phyloP scores from a whole-genome alignment of 2,329 filamentous ascomycete species.

The Fusarium sp. region DNA sequence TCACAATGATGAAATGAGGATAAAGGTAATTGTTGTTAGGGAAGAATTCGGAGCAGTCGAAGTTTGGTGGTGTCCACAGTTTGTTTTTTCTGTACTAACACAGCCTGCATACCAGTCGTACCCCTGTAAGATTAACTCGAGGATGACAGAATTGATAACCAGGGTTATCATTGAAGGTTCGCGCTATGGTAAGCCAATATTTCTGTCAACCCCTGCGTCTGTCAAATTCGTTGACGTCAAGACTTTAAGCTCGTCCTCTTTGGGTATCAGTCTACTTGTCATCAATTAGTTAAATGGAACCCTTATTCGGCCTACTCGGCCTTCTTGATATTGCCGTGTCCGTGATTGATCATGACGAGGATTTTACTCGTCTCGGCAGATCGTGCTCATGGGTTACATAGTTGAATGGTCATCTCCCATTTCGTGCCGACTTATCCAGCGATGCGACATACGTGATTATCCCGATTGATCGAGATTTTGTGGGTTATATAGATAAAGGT shows the following conservation, averaged over 20 bases:
- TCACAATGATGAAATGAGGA: neutral
- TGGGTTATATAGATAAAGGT: constrained; percentile 3
- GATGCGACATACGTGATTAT: neutral
- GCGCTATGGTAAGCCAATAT: neutral
- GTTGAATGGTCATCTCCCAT: constrained; percentile 18
- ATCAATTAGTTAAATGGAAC: constrained; percentile 2
- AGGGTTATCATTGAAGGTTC: no score
- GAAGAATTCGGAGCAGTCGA: constrained; percentile 1
- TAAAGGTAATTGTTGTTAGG: neutral
- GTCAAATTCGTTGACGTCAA: constrained; percentile 39
- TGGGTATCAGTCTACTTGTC: constrained; percentile 29
- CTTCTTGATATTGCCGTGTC: constrained; percentile 10
- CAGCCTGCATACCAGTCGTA: constrained; percentile 6
- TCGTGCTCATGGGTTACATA: constrained; percentile 3
- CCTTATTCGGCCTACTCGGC: constrained; percentile 5
- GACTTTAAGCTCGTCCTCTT: constrained; percentile 24
- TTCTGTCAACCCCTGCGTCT: neutral
- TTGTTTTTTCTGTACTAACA: constrained; percentile 4
- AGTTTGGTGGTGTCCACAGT: constrained; percentile 11
- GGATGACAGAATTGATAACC: neutral
- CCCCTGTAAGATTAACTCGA: neutral
- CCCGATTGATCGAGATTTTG: neutral
- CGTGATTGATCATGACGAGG: constrained; percentile 3
- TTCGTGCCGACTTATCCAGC: constrained; percentile 17
- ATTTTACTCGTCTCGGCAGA: neutral